phyloP scores from a whole-genome alignment of 495 filamentous ascomycete species.

The Neurospora sp. region DNA sequence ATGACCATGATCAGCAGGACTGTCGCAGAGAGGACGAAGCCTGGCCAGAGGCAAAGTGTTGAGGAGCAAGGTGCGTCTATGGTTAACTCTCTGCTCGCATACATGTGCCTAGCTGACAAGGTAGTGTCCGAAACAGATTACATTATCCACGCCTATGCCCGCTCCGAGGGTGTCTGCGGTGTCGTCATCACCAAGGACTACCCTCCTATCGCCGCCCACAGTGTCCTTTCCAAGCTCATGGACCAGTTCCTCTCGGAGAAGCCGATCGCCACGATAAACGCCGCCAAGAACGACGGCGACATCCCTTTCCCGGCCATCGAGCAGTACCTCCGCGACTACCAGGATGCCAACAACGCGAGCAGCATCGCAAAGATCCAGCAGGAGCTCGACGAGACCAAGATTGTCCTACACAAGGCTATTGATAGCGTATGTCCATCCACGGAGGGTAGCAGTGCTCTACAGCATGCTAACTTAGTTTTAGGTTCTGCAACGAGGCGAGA shows the following conservation, averaged over 20 bases:
- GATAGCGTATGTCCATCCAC: slow-evolving; percentile 43
- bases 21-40: slow-evolving; percentile 68
- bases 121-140: slow-evolving; percentile 37
- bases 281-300: slow-evolving; percentile 33
- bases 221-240: slow-evolving; percentile 80
- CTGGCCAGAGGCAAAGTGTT: slow-evolving; percentile 84
- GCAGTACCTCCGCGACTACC: slow-evolving; percentile 79
- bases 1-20: slow-evolving; percentile 59
- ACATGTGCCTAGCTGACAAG: background rate
- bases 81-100: background rate
- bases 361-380: slow-evolving; percentile 92
- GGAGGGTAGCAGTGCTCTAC: background rate
- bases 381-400: slow-evolving; percentile 97
- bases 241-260: slow-evolving; percentile 85
- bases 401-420: slow-evolving; percentile 93
- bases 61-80: slow-evolving; percentile 63
- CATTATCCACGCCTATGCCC: slow-evolving; percentile 84
- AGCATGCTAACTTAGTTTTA: slow-evolving; percentile 6
- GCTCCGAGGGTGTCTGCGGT: slow-evolving; percentile 75
- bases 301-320: slow-evolving; percentile 60
- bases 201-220: slow-evolving; percentile 82
- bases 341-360: slow-evolving; percentile 80
- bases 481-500: slow-evolving; percentile 76
- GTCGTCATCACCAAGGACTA: slow-evolving; percentile 89
- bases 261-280: slow-evolving; percentile 56